A percentile compares a stretch with the other conserved stretches of the same genome.
Evolutionary conservation across 2,329 filamentous ascomycete genomes (phyloP).

Genomic region (Colletotrichum tropicicola): DNA sequence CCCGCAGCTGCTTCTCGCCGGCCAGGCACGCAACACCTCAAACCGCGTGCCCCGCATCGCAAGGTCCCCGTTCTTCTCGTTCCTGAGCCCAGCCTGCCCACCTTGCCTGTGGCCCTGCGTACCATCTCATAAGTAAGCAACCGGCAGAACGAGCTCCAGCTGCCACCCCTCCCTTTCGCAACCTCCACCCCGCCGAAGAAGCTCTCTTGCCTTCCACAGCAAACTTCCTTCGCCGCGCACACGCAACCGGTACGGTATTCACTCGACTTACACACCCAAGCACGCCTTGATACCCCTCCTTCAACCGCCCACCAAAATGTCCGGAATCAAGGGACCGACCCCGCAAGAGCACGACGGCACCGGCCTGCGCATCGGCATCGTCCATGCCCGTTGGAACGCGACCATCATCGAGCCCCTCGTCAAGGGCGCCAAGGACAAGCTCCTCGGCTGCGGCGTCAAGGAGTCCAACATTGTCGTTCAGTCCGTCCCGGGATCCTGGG

Average conservation of each 20-base stretch:
- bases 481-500: slow-evolving; percentile 92
- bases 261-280: not conserved
- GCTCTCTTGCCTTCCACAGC: not conserved
- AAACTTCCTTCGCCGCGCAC: not conserved
- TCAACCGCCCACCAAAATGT: slow-evolving; percentile 42
- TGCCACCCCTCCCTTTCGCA: slow-evolving; percentile 5
- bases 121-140: slow-evolving; percentile 6
- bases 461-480: slow-evolving; percentile 89
- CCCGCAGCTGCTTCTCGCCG: too few relatives aligned
- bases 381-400: slow-evolving; percentile 96
- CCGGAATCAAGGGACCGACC: slow-evolving; percentile 64
- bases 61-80: slow-evolving; percentile 11
- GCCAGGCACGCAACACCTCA: slow-evolving; percentile 17
- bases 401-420: slow-evolving; percentile 88
- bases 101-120: not conserved
- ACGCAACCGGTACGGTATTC: not conserved
- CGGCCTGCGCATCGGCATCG: slow-evolving; percentile 87
- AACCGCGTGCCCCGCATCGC: slow-evolving; percentile 27
- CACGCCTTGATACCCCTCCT: not conserved
- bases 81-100: slow-evolving; percentile 11
- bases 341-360: slow-evolving; percentile 71
- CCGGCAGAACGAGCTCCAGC: not conserved
- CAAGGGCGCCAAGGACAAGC: slow-evolving; percentile 79
- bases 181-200: slow-evolving; percentile 1
- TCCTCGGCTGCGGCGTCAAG: slow-evolving; percentile 82